Evolutionary conservation across 441 rosid species (phyloP).

Genomic region (California macrophylla): DNA sequence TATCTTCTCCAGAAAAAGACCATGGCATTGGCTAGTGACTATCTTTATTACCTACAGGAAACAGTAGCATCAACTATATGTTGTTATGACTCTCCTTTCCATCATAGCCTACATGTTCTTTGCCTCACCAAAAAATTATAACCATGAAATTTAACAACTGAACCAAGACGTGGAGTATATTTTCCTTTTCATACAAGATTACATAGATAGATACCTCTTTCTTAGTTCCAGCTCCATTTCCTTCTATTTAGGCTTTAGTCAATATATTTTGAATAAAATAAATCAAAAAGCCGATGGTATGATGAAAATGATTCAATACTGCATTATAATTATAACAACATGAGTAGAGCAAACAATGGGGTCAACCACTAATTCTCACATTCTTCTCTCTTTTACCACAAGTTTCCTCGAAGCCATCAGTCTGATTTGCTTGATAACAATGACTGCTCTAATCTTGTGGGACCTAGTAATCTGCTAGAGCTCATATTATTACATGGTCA

Average conservation of each 20-base stretch:
- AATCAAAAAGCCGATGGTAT: neutral
- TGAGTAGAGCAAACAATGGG: conserved; percentile 2
- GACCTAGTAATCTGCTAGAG: neutral
- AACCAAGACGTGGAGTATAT: neutral
- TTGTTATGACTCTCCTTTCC: neutral
- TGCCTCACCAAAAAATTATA: neutral
- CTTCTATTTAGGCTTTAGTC: neutral
- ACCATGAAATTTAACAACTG: neutral
- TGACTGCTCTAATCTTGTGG: neutral
- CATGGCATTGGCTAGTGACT: neutral
- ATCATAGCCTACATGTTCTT: neutral
- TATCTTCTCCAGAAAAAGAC: neutral
- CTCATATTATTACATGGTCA: conserved; percentile 1
- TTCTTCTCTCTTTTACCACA: neutral
- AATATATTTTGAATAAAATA: neutral
- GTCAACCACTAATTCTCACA: neutral
- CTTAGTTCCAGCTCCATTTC: neutral
- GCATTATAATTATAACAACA: neutral
- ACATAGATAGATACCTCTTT: neutral
- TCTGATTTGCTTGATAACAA: neutral
- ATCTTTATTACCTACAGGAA: neutral
- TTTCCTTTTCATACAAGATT: neutral
- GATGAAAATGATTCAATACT: neutral
- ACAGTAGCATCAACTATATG: neutral
- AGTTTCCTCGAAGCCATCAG: neutral